These are phyloP conservation scores for Penicillium sp. DNA, from an alignment of 2,329 filamentous ascomycete genomes.

Conservation along the genomic window DNA sequence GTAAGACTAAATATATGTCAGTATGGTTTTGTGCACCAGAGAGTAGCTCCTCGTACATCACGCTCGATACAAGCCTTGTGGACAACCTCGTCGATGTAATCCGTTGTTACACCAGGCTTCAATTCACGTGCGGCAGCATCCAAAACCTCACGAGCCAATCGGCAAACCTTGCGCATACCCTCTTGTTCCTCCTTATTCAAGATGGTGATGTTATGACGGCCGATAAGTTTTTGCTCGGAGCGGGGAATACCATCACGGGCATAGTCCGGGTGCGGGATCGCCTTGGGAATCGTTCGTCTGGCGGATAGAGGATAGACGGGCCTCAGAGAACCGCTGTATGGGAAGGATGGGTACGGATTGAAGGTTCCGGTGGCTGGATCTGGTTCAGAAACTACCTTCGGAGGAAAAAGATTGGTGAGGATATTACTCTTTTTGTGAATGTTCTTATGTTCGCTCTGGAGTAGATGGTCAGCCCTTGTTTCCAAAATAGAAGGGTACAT, in stretches of 20 bases:
- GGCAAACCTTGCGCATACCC: conserved; percentile 89
- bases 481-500: conserved; percentile 11
- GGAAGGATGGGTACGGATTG: conserved; percentile 88
- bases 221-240: conserved; percentile 63
- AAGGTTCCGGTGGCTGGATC: conserved; percentile 84
- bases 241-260: conserved; percentile 74
- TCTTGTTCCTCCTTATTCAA: conserved; percentile 77
- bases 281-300: conserved; percentile 69
- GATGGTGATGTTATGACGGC: conserved; percentile 77
- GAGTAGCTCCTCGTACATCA: conserved; percentile 61
- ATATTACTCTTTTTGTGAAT: conserved; percentile 77
- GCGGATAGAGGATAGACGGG: conserved; percentile 83
- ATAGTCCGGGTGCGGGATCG: conserved; percentile 84
- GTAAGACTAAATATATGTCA: conserved; percentile 66
- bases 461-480: conserved; percentile 4
- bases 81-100: conserved; percentile 90
- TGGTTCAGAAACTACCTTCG: conserved; percentile 84
- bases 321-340: conserved; percentile 75
- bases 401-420: conserved; percentile 70
- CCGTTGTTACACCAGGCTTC: conserved; percentile 90
- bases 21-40: background rate
- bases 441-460: conserved; percentile 75
- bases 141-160: conserved; percentile 81
- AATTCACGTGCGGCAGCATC: conserved; percentile 83
- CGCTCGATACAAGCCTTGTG: conserved; percentile 93